phyloP scores from a whole-genome alignment of 2,329 filamentous ascomycete genomes.

The Podosphaera xanthii region DNA sequence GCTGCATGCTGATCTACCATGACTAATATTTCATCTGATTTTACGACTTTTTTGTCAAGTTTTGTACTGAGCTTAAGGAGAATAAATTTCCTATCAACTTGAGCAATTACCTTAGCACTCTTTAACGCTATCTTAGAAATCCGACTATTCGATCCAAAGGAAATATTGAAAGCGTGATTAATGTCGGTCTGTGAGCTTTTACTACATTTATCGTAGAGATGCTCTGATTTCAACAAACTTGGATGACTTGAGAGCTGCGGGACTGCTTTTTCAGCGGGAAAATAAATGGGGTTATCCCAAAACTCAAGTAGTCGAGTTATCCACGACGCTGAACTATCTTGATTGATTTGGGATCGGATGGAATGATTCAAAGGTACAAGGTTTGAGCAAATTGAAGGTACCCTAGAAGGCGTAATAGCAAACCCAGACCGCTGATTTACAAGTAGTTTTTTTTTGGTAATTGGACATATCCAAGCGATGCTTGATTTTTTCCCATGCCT shows the following conservation, averaged over 20 bases:
- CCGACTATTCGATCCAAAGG: slow-evolving; percentile 17
- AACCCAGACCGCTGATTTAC: slow-evolving; percentile 36
- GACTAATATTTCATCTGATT: slow-evolving; percentile 27
- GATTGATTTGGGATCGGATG: slow-evolving; percentile 7
- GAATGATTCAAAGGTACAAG: neutral
- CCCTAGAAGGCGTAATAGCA: slow-evolving; percentile 10
- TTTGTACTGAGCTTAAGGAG: slow-evolving; percentile 27
- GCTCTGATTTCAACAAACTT: slow-evolving; percentile 7
- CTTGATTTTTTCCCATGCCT: slow-evolving; percentile 14
- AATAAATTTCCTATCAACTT: slow-evolving; percentile 83
- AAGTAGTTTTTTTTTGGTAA: slow-evolving; percentile 25
- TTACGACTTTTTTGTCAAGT: neutral
- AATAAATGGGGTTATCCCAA: slow-evolving; percentile 63
- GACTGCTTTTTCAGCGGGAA: slow-evolving; percentile 23
- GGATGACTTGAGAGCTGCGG: slow-evolving; percentile 19
- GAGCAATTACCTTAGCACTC: slow-evolving; percentile 44
- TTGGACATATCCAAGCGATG: slow-evolving; percentile 37
- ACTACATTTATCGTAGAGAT: slow-evolving; percentile 9
- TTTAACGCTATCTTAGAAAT: slow-evolving; percentile 40
- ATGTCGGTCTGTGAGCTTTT: slow-evolving; percentile 13
- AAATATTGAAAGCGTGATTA: slow-evolving; percentile 11
- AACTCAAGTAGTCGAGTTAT: slow-evolving; percentile 32
- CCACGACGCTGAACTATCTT: slow-evolving; percentile 23
- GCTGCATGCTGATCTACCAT: slow-evolving; percentile 87
- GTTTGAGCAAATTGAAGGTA: neutral